phyloP scores from a whole-genome alignment of 2,329 filamentous ascomycete genomes.

The Ophiostoma sp. region DNA sequence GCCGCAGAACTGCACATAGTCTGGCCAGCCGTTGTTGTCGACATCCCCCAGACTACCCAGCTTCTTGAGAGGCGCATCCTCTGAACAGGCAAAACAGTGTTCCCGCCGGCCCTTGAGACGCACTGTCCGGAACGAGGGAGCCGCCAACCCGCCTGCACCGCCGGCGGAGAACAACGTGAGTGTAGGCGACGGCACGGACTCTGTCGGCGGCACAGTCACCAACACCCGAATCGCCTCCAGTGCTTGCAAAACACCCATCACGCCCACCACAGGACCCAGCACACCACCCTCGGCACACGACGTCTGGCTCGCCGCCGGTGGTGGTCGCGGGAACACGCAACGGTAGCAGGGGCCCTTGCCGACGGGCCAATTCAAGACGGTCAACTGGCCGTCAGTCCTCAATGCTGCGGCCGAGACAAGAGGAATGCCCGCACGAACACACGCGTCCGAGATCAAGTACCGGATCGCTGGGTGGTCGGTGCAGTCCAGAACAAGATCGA shows the following conservation, averaged over 20 bases:
- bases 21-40: conserved; percentile 62
- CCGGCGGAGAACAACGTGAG: conserved; percentile 53
- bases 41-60: neutral
- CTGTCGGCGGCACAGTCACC: conserved; percentile 35
- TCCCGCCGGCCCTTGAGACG: conserved; percentile 67
- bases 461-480: conserved; percentile 90
- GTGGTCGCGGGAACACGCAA: conserved; percentile 86
- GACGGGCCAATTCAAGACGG: conserved; percentile 81
- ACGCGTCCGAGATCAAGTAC: conserved; percentile 89
- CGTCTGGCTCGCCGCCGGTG: conserved; percentile 76
- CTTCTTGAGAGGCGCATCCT: conserved; percentile 53
- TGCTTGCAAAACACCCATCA: conserved; percentile 91
- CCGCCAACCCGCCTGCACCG: conserved; percentile 37
- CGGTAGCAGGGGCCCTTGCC: conserved; percentile 84
- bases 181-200: conserved; percentile 29
- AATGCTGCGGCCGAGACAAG: conserved; percentile 89
- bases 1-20: conserved; percentile 88
- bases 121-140: conserved; percentile 66
- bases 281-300: conserved; percentile 94
- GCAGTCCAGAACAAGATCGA: conserved; percentile 76
- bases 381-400: conserved; percentile 84
- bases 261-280: conserved; percentile 85
- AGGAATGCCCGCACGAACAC: conserved; percentile 74
- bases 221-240: conserved; percentile 87
- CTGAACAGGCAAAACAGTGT: conserved; percentile 76